These are phyloP conservation scores for Arabis alpina DNA, from an alignment of 345 rosid genomes.

Conservation along the genomic window DNA sequence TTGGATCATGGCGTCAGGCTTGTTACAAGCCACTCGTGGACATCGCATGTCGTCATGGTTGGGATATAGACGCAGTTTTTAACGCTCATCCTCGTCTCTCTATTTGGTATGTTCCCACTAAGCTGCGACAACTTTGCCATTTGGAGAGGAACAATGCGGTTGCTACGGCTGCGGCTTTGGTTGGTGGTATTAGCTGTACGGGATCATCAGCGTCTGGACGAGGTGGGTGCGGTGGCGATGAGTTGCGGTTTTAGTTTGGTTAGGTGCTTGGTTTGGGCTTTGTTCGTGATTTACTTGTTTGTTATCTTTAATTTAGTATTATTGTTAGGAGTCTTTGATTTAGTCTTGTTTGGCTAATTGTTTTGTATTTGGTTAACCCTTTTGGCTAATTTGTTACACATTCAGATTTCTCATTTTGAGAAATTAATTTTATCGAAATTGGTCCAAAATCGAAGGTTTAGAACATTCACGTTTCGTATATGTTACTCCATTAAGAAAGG, in stretches of 20 bases:
- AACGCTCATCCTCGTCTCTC: constrained; percentile 89
- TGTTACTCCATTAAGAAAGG: no score
- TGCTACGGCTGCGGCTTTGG: constrained; percentile 57
- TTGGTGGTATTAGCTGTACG: constrained; percentile 35
- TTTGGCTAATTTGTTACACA: constrained; percentile 28
- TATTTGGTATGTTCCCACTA: constrained; percentile 96
- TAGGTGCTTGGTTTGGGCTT: no score
- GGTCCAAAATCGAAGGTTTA: no score
- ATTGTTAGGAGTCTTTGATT: constrained; percentile 3
- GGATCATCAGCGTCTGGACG: constrained; percentile 38
- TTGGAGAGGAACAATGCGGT: constrained; percentile 64
- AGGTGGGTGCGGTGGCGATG: constrained; percentile 30
- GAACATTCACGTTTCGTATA: no score
- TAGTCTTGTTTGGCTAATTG: constrained; percentile 15
- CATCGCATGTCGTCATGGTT: constrained; percentile 81
- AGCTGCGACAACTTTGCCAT: constrained; percentile 93
- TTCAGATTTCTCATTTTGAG: neutral
- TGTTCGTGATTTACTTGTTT: constrained; percentile 5
- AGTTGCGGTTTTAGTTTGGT: constrained; percentile 24
- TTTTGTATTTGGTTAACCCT: neutral
- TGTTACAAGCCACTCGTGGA: constrained; percentile 91
- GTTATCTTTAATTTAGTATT: constrained; percentile 1
- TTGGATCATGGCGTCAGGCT: constrained; percentile 98
- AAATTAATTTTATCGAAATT: neutral
- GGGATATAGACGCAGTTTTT: constrained; percentile 96